Evolutionary conservation across 2,329 filamentous ascomycete species (phyloP).

Genomic region (Bipolaris zeicola): DNA sequence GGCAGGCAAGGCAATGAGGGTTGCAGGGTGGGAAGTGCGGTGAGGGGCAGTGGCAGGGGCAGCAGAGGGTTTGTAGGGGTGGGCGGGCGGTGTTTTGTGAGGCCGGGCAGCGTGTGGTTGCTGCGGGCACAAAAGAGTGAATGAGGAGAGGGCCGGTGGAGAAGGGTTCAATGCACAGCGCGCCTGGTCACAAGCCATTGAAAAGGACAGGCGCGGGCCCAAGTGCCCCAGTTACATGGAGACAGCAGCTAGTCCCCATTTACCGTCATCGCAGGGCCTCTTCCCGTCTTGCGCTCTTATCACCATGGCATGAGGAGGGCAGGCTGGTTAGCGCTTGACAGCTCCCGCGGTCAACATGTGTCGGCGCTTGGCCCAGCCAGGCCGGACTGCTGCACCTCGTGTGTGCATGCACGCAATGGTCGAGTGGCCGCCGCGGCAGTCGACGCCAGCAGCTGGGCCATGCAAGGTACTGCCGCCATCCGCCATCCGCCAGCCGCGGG

Average conservation of each 20-base stretch:
- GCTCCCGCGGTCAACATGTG: slow-evolving; percentile 17
- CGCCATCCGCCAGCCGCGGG: neutral
- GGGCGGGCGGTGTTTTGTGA: neutral
- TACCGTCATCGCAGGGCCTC: slow-evolving; percentile 24
- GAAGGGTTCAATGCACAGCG: slow-evolving; percentile 15
- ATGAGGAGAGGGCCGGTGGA: slow-evolving; percentile 9
- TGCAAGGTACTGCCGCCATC: slow-evolving; percentile 20
- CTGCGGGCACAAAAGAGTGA: slow-evolving; percentile 14
- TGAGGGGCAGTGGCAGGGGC: neutral
- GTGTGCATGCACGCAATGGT: neutral
- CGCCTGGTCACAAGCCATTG: slow-evolving; percentile 16
- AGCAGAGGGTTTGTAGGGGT: neutral
- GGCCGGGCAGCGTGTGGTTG: slow-evolving; percentile 1
- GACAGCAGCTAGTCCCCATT: slow-evolving; percentile 25
- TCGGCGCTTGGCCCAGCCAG: slow-evolving; percentile 14
- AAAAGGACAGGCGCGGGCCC: slow-evolving; percentile 11
- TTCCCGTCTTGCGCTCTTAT: slow-evolving; percentile 32
- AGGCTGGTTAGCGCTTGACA: slow-evolving; percentile 23
- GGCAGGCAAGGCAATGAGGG: slow-evolving; percentile 14
- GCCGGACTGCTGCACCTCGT: slow-evolving; percentile 10
- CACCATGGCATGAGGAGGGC: slow-evolving; percentile 18
- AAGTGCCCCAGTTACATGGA: slow-evolving; percentile 1
- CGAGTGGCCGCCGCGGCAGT: neutral
- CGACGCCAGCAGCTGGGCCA: neutral
- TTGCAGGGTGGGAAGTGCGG: neutral